Conservation (phyloP, 768 basidiomycete species). For the Mycena venus region DNA sequence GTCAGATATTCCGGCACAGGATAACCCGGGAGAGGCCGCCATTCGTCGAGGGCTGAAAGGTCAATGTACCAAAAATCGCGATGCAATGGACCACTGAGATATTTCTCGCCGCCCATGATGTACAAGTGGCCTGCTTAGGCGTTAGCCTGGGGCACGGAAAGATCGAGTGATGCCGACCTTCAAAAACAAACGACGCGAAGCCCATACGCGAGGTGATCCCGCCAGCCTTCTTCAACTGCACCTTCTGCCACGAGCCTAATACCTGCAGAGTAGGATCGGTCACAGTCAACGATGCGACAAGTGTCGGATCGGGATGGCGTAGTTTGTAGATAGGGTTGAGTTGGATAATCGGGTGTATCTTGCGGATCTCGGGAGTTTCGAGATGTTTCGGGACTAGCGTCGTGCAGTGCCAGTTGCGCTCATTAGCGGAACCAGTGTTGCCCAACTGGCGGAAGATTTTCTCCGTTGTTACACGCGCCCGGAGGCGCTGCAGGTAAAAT, state of each 20-base stretch:
- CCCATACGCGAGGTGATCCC: constrained; percentile 36
- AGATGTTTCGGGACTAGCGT: constrained; percentile 31
- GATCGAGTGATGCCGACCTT: no score
- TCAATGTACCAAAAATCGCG: constrained; percentile 44
- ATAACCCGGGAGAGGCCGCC: constrained; percentile 41
- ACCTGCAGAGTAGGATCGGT: constrained; percentile 44
- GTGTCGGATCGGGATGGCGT: constrained; percentile 46
- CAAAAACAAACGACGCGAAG: constrained; percentile 46
- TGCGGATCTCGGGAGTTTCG: constrained; percentile 20
- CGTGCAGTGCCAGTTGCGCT: constrained; percentile 40
- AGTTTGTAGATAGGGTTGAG: constrained; percentile 26
- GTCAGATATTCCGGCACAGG: constrained; percentile 35
- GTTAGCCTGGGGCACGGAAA: no score
- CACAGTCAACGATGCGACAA: constrained; percentile 35
- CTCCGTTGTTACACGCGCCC: constrained; percentile 33
- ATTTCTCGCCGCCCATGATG: constrained; percentile 44
- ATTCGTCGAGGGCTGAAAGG: constrained; percentile 42
- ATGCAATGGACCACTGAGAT: constrained; percentile 41
- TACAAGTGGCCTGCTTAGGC: constrained; percentile 40
- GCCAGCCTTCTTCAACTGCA: constrained; percentile 35
- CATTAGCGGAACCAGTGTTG: constrained; percentile 49
- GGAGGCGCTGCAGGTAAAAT: constrained; percentile 41
- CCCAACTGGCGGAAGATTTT: constrained; percentile 47
- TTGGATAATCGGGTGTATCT: constrained; percentile 13
- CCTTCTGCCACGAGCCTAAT: constrained; percentile 53